Evolutionary conservation across 768 basidiomycete genomes (phyloP), one percentile per base, ranked within the genome.

Genomic region (Clitopilus passeckerianus): DNA sequence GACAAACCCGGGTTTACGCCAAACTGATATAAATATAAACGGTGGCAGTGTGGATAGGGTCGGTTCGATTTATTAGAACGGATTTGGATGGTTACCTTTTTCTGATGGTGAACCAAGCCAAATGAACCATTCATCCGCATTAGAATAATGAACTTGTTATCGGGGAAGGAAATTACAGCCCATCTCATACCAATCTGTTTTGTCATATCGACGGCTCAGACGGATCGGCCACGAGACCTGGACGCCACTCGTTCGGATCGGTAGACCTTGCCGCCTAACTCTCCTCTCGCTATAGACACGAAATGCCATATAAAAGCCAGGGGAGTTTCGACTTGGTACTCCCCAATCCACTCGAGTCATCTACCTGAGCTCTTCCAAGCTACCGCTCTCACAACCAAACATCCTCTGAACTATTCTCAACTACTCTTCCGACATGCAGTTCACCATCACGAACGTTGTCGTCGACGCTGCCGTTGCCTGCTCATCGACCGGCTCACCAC

Each of bases 181-280:
- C 57, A 34, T 57, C 44, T 34, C n/a, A 12, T 7, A 22, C 7
- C 44, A 50, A 59, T 63, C 64, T 64, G 54, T 64, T 70, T 70
- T 73, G 72, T 74, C 72, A 74, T 72, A 67, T 72, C 71, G 71
- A 73, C 73, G 70, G 70, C 66, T 71, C 57, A 65, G 66, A 68
- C 71, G 71, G 72, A 72, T 50, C 46, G 46, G 64, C 65, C 73
- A 75, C 71, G 73, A 70, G 74, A 73, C 71, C 70, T 68, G 55
- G 57, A 67, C 65, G 68, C 61, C 69, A 67, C 67, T 64, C 67
- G 66, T 62, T 65, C 66, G 66, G 68, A 64, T 64, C 68, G 63
- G 65, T 66, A 63, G 56, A 59, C 54, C 61, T 59, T 70, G 65
- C 68, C 69, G 63, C 70, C 66, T 66, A 69, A 22, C 46, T 10